Percentiles rank a stretch among this genome's conserved stretches.
phyloP scores from a whole-genome alignment of 2,329 filamentous ascomycete species.

The Monilinia aucupariae region DNA sequence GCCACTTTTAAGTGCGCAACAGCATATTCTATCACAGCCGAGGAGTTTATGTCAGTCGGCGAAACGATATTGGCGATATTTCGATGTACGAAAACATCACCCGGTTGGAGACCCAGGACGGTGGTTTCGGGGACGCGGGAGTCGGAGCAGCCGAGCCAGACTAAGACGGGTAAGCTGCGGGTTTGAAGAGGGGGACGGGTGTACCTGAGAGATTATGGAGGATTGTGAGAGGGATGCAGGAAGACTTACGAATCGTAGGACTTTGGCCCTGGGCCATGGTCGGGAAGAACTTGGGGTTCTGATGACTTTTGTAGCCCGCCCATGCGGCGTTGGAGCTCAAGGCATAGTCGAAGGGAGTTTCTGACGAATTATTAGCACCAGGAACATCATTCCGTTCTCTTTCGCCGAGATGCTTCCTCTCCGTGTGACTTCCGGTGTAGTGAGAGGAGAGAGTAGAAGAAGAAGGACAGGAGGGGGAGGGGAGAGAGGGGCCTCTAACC shows the following conservation, averaged over 20 bases:
- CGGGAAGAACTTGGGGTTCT: slow-evolving; percentile 67
- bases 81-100: slow-evolving; percentile 83
- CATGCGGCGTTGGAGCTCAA: slow-evolving; percentile 66
- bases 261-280: slow-evolving; percentile 62
- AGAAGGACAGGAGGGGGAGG: not conserved
- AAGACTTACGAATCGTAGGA: slow-evolving; percentile 52
- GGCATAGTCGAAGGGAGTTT: slow-evolving; percentile 48
- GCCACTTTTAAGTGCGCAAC: slow-evolving; percentile 66
- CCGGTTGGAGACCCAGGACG: slow-evolving; percentile 70
- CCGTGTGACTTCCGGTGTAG: not conserved
- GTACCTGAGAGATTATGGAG: not conserved
- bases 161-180: slow-evolving; percentile 33
- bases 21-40: slow-evolving; percentile 73
- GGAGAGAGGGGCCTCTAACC: slow-evolving; percentile 1
- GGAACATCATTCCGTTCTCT: not conserved
- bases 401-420: not conserved
- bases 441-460: not conserved
- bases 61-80: slow-evolving; percentile 85
- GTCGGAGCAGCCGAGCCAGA: slow-evolving; percentile 87
- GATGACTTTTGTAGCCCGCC: slow-evolving; percentile 57
- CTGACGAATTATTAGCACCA: slow-evolving; percentile 4
- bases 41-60: slow-evolving; percentile 67
- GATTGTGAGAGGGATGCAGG: not conserved
- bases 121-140: slow-evolving; percentile 80
- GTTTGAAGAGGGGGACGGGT: not conserved